phyloP scores from a whole-genome alignment of 371 early-diverging fungal genomes.

The Quaeritorhiza haematococci region DNA sequence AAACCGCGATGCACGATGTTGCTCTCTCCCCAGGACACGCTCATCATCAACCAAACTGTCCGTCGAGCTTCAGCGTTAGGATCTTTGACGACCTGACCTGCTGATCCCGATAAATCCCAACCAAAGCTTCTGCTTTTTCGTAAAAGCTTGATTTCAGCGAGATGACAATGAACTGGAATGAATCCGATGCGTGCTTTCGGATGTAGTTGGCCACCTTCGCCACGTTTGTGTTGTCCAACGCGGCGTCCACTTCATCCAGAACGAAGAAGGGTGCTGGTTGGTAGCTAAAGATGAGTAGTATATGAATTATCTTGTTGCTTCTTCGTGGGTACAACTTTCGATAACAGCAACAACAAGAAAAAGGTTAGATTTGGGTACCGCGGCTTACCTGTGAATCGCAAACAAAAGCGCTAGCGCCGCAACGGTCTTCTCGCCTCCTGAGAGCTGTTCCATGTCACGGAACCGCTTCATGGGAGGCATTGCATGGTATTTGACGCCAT shows the following conservation, averaged over 20 bases:
- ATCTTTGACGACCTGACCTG: slow-evolving; percentile 74
- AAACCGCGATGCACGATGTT: too few relatives aligned
- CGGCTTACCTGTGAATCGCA: slow-evolving; percentile 80
- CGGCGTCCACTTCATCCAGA: slow-evolving; percentile 99
- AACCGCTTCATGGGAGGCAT: slow-evolving; percentile 99
- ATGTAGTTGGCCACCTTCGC: slow-evolving; percentile 87
- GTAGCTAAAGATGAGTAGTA: slow-evolving; percentile 42
- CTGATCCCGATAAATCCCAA: slow-evolving; percentile 96
- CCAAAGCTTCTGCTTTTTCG: slow-evolving; percentile 89
- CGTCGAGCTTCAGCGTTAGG: slow-evolving; percentile 68
- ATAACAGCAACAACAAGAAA: background rate
- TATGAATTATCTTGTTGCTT: slow-evolving; percentile 4
- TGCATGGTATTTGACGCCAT: slow-evolving; percentile 95
- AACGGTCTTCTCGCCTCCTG: slow-evolving; percentile 99
- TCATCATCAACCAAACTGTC: too few relatives aligned
- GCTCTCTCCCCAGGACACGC: too few relatives aligned
- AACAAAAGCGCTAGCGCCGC: slow-evolving; percentile 96
- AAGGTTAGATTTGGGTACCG: background rate
- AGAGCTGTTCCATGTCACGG: slow-evolving; percentile 97
- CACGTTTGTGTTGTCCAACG: slow-evolving; percentile 97
- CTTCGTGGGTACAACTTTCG: background rate
- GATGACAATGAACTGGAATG: slow-evolving; percentile 96
- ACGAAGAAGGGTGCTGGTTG: slow-evolving; percentile 98
- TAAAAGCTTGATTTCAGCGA: slow-evolving; percentile 94
- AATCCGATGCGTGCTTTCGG: slow-evolving; percentile 33